phyloP scores from a whole-genome alignment of 768 basidiomycete species.

The Tremella mesenterica region DNA sequence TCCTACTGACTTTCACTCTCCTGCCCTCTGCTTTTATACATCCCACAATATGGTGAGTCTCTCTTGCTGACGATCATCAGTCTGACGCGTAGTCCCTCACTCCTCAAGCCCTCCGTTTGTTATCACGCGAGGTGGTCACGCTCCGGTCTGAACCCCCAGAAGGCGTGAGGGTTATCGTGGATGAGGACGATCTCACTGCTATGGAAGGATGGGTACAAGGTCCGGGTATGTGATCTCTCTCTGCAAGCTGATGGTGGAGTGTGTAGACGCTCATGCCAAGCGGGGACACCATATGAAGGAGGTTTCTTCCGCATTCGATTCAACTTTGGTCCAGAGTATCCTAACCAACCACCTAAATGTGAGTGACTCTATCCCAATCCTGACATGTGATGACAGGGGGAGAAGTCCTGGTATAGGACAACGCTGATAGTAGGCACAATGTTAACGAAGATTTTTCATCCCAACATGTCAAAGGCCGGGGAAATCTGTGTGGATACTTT shows the following conservation, averaged over 20 bases:
- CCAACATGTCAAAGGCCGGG: slow-evolving; percentile 78
- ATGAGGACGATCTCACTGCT: slow-evolving; percentile 82
- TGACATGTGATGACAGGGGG: neutral
- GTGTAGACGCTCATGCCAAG: slow-evolving; percentile 35
- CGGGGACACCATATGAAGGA: slow-evolving; percentile 60
- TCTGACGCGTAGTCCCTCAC: slow-evolving; percentile 40
- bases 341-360: slow-evolving; percentile 91
- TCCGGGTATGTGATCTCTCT: slow-evolving; percentile 56
- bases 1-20: too few relatives aligned
- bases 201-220: slow-evolving; percentile 82
- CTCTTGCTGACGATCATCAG: too few relatives aligned
- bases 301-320: slow-evolving; percentile 72
- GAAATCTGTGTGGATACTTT: slow-evolving; percentile 96
- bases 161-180: slow-evolving; percentile 71
- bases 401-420: neutral
- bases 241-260: neutral
- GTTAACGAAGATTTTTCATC: slow-evolving; percentile 91
- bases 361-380: slow-evolving; percentile 6
- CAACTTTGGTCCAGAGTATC: slow-evolving; percentile 86
- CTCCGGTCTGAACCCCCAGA: slow-evolving; percentile 77
- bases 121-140: slow-evolving; percentile 77
- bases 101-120: slow-evolving; percentile 57
- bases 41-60: too few relatives aligned
- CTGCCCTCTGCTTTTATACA: too few relatives aligned
- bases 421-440: slow-evolving; percentile 60